phyloP scores from a whole-genome alignment of 2,329 filamentous ascomycete species.

The Scopulariopsis brevicaulis region DNA sequence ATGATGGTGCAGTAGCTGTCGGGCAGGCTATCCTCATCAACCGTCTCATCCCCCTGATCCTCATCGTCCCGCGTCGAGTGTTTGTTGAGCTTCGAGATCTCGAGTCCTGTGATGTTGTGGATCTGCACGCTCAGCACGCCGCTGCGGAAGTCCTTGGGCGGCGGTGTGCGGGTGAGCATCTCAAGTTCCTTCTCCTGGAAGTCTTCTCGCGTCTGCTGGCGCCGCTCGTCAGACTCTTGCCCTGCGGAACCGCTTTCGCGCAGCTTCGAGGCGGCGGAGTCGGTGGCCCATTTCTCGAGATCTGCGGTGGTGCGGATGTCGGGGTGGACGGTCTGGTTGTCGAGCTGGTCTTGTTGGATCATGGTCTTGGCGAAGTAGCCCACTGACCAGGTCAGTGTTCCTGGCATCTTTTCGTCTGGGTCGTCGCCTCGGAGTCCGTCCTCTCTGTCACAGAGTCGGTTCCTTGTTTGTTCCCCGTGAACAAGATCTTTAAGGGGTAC shows the following conservation, averaged over 20 bases:
- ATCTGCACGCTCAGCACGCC: slow-evolving; percentile 78
- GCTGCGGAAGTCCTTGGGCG: slow-evolving; percentile 92
- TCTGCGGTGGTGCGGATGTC: slow-evolving; percentile 62
- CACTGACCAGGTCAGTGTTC: slow-evolving; percentile 90
- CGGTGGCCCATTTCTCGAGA: slow-evolving; percentile 69
- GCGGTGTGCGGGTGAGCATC: slow-evolving; percentile 62
- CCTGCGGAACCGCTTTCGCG: not conserved
- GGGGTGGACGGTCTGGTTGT: slow-evolving; percentile 57
- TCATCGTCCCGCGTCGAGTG: slow-evolving; percentile 73
- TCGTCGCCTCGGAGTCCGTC: not conserved
- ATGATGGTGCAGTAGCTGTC: slow-evolving; percentile 91
- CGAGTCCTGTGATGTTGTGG: slow-evolving; percentile 91
- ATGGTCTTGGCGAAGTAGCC: slow-evolving; percentile 91
- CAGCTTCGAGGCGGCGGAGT: slow-evolving; percentile 30
- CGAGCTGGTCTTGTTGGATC: slow-evolving; percentile 76
- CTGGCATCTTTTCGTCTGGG: slow-evolving; percentile 59
- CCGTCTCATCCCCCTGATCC: slow-evolving; percentile 79
- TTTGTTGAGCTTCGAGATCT: slow-evolving; percentile 73
- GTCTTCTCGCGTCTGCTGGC: slow-evolving; percentile 6
- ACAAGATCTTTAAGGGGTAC: slow-evolving; percentile 92
- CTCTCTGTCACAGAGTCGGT: not conserved
- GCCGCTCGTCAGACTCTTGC: not conserved
- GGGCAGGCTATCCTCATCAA: slow-evolving; percentile 74
- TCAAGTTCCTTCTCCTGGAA: slow-evolving; percentile 6
- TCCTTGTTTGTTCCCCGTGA: slow-evolving; percentile 27